A percentile compares a stretch with the other conserved stretches of the same genome.
phyloP scores from a whole-genome alignment of 495 filamentous ascomycete species.

The Cudoniella acicularis region DNA sequence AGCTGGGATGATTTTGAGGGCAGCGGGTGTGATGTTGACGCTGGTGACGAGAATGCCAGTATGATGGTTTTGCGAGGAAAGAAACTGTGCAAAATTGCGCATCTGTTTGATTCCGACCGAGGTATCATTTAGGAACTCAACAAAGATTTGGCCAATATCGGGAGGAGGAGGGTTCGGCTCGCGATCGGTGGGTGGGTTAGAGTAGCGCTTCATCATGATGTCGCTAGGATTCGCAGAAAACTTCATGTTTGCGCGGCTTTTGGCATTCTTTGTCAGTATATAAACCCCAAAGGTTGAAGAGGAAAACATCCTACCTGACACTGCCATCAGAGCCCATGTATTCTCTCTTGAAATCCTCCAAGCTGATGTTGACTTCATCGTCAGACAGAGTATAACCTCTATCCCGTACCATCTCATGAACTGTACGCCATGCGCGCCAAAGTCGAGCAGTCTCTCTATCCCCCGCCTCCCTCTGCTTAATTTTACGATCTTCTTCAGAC shows the following conservation, averaged over 20 bases:
- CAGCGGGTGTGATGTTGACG: conserved; percentile 76
- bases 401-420: conserved; percentile 84
- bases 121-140: conserved; percentile 80
- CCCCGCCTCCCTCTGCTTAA: conserved; percentile 42
- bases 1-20: conserved; percentile 74
- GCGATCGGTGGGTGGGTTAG: conserved; percentile 55
- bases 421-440: conserved; percentile 85
- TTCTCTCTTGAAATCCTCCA: conserved; percentile 66
- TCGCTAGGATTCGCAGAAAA: conserved; percentile 81
- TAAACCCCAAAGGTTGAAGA: neutral
- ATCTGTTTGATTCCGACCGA: conserved; percentile 87
- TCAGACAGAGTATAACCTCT: conserved; percentile 88
- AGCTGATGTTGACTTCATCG: conserved; percentile 77
- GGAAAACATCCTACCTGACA: conserved; percentile 22
- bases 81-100: conserved; percentile 78
- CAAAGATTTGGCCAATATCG: conserved; percentile 84
- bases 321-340: conserved; percentile 64
- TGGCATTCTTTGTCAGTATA: conserved; percentile 28
- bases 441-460: conserved; percentile 67
- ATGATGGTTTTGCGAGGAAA: conserved; percentile 71
- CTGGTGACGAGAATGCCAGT: conserved; percentile 85
- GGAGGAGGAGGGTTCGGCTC: conserved; percentile 60
- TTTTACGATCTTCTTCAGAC: conserved; percentile 49
- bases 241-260: conserved; percentile 76
- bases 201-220: conserved; percentile 80